These are phyloP conservation scores for Mortierella sp. DNA, from an alignment of 371 early-diverging fungal genomes.

Conservation along the genomic window DNA sequence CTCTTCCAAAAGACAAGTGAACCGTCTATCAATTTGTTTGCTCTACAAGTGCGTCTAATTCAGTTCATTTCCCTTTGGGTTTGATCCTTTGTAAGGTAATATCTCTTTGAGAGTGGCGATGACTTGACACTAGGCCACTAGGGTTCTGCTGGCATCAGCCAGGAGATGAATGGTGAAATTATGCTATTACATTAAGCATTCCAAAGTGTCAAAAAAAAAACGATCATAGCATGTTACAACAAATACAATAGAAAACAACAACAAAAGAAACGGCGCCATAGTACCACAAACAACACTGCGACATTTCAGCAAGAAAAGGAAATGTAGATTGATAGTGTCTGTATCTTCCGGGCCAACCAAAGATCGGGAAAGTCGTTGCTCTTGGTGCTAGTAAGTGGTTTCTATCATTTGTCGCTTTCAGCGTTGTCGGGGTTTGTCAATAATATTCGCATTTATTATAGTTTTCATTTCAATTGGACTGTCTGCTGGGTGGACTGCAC, in stretches of 20 bases:
- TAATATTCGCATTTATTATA: background rate
- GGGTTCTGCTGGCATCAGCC: background rate
- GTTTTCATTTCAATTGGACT: background rate
- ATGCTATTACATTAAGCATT: background rate
- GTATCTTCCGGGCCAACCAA: background rate
- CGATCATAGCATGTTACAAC: background rate
- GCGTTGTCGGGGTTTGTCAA: background rate
- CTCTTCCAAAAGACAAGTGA: background rate
- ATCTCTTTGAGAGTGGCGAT: too few species aligned
- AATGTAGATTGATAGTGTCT: background rate
- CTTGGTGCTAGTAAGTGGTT: background rate
- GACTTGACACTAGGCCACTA: background rate
- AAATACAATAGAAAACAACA: background rate
- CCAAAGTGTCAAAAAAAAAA: background rate
- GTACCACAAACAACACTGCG: background rate
- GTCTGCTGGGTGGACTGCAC: background rate
- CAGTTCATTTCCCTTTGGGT: too few species aligned
- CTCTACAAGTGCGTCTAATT: background rate
- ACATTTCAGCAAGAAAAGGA: background rate
- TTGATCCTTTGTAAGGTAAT: too few species aligned
- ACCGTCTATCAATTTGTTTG: slow-evolving; percentile 2
- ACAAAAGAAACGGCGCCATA: background rate
- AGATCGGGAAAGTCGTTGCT: background rate
- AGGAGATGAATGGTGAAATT: background rate
- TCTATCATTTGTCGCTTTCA: background rate